phyloP scores from a whole-genome alignment of 306 rosid genomes.

The Inga laurina region DNA sequence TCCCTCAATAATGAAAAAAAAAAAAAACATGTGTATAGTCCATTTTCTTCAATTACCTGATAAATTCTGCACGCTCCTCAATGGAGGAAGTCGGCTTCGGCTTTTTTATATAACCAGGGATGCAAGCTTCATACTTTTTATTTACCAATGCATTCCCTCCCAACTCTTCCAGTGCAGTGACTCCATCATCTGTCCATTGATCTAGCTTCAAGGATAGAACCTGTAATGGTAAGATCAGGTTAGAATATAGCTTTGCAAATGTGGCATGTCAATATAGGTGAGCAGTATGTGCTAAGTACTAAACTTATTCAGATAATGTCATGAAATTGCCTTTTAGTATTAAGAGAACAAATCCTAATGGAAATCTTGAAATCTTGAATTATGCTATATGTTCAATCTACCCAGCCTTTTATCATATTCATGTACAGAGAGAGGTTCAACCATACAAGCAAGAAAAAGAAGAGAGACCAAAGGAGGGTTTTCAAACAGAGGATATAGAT shows the following conservation, averaged over 20 bases:
- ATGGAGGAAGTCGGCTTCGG: conserved; percentile 74
- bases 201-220: conserved; percentile 91
- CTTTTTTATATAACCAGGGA: conserved; percentile 53
- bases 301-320: background rate
- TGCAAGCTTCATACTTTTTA: conserved; percentile 72
- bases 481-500: background rate
- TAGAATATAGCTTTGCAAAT: conserved; percentile 15
- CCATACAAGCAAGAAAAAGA: background rate
- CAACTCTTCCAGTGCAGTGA: conserved; percentile 53
- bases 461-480: background rate
- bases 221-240: conserved; percentile 44
- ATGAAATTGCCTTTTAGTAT: background rate
- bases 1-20: background rate
- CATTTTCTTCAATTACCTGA: conserved; percentile 54
- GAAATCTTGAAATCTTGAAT: background rate
- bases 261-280: background rate
- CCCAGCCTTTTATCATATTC: background rate
- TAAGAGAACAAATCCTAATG: background rate
- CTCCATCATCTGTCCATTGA: conserved; percentile 85
- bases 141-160: conserved; percentile 80
- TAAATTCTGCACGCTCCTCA: conserved; percentile 78
- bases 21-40: background rate
- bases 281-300: background rate
- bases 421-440: background rate
- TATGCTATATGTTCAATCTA: background rate